Evolutionary conservation across 164 flowering plant species (phyloP).

Genomic region (Echeveria elegans): DNA sequence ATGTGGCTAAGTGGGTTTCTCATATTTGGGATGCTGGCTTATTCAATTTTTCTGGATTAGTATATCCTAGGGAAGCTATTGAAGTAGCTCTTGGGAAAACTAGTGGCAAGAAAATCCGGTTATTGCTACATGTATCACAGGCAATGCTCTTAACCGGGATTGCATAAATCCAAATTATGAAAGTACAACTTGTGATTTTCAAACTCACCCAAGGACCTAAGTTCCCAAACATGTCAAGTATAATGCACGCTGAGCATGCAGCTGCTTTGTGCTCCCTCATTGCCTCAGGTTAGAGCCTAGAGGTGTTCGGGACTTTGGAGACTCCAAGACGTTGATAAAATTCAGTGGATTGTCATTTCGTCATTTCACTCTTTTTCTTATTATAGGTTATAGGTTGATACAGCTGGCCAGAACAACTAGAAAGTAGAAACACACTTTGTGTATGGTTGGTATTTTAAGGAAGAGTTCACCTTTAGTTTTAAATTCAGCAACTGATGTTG

Average conservation of each 20-base stretch:
- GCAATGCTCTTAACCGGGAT: constrained; percentile 24
- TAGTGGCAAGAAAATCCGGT: constrained; percentile 42
- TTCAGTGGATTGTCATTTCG: not conserved
- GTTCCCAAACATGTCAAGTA: constrained; percentile 38
- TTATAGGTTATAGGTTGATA: constrained; percentile 51
- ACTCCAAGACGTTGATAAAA: constrained; percentile 60
- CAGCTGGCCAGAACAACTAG: constrained; percentile 70
- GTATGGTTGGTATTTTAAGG: constrained; percentile 42
- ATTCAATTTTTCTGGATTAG: constrained; percentile 58
- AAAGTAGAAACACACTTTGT: constrained; percentile 71
- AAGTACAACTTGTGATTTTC: not conserved
- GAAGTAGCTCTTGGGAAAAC: constrained; percentile 53
- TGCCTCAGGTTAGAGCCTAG: constrained; percentile 60
- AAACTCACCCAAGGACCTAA: constrained; percentile 51
- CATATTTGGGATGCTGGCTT: constrained; percentile 73
- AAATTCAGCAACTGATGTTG: not conserved
- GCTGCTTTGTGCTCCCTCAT: constrained; percentile 60
- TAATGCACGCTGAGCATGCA: constrained; percentile 37
- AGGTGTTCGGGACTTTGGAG: constrained; percentile 74
- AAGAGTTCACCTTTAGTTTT: not conserved
- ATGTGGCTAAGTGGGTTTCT: constrained; percentile 78
- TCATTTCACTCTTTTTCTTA: not conserved
- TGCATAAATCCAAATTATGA: not conserved
- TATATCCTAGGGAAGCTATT: constrained; percentile 60
- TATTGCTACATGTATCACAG: constrained; percentile 60